Percentiles rank a stretch among this genome's conserved stretches.
These are phyloP conservation scores for Tuber umbilicatum DNA, from an alignment of 495 filamentous ascomycete genomes.

Conservation along the genomic window DNA sequence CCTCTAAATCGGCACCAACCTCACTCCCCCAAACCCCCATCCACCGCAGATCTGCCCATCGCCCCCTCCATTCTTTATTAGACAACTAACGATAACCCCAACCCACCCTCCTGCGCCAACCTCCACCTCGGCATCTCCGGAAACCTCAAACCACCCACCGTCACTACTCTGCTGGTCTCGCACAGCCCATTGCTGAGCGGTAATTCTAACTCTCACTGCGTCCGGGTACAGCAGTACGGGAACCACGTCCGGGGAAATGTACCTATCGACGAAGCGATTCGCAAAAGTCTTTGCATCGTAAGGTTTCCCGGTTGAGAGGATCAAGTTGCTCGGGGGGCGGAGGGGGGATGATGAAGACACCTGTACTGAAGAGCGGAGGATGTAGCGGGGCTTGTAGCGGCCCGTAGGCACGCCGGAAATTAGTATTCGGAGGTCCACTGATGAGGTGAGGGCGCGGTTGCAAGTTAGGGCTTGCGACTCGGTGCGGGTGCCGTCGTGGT, in stretches of 20 bases:
- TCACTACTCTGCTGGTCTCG: neutral
- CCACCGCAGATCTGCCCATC: constrained; percentile 16
- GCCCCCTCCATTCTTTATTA: neutral
- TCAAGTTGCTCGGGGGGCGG: constrained; percentile 16
- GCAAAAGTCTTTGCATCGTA: constrained; percentile 24
- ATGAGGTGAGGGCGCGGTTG: constrained; percentile 5
- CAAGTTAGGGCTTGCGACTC: constrained; percentile 25
- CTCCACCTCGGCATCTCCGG: constrained; percentile 13
- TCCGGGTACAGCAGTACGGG: constrained; percentile 21
- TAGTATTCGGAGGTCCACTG: constrained; percentile 18
- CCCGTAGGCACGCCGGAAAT: constrained; percentile 23
- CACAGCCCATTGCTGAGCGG: constrained; percentile 14
- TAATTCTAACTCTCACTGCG: constrained; percentile 25
- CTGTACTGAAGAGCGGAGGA: constrained; percentile 8
- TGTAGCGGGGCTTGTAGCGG: constrained; percentile 21
- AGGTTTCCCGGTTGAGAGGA: constrained; percentile 27
- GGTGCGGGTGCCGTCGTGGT: constrained; percentile 20
- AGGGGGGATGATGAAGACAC: constrained; percentile 1
- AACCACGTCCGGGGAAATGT: constrained; percentile 22
- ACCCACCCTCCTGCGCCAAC: constrained; percentile 18
- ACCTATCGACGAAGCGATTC: constrained; percentile 19
- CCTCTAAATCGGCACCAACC: constrained; percentile 16
- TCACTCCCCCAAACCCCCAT: constrained; percentile 33
- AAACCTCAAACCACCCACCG: constrained; percentile 23
- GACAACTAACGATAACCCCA: constrained; percentile 15